Evolutionary conservation across 148 eudicot species (phyloP).

Genomic region (Rhododendron kiyosumense): DNA sequence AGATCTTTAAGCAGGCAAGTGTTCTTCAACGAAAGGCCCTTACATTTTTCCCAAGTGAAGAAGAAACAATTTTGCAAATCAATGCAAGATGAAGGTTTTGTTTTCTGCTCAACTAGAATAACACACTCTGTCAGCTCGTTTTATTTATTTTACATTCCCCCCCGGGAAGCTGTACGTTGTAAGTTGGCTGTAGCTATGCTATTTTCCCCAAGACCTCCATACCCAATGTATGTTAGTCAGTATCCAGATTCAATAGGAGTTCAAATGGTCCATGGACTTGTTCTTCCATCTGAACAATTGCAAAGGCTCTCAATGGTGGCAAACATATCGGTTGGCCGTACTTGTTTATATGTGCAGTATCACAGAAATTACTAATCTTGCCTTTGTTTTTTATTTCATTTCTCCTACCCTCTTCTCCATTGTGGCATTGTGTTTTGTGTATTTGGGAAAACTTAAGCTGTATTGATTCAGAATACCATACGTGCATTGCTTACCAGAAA

Average conservation of each 20-base stretch:
- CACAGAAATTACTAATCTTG: not conserved
- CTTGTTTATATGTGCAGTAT: not conserved
- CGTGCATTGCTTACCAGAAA: not conserved
- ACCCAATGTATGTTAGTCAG: not conserved
- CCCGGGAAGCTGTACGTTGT: not conserved
- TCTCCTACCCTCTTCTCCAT: not conserved
- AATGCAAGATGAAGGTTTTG: not conserved
- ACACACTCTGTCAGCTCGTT: not conserved
- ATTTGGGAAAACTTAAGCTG: not conserved
- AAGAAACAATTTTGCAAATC: not conserved
- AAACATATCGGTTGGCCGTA: not conserved
- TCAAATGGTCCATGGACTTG: not conserved
- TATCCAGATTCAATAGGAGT: not conserved
- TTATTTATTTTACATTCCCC: not conserved
- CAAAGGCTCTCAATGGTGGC: not conserved
- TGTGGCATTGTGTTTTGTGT: not conserved
- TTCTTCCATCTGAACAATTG: not conserved
- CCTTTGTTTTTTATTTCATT: not conserved
- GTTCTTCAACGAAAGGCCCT: not conserved
- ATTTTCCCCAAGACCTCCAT: not conserved
- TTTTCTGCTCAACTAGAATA: not conserved
- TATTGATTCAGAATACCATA: not conserved
- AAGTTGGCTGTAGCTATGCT: not conserved
- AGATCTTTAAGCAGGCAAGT: not conserved
- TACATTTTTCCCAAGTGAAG: not conserved